Conservation (phyloP, 306 rosid species). For the Malus sieversii region DNA sequence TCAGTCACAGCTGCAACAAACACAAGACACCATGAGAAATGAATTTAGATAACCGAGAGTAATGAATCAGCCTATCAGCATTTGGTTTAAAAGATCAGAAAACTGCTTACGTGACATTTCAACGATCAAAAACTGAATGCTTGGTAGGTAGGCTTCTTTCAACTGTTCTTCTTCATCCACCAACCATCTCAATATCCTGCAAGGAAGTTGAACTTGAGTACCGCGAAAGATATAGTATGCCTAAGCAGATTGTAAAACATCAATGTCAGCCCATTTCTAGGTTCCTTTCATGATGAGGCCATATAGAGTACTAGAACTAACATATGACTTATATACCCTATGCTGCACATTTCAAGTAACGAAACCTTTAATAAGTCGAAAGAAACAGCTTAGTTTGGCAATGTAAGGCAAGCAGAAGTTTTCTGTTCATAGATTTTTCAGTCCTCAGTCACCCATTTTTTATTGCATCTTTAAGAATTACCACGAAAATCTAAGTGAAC, state of each 20-base stretch:
- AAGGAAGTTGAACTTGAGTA: slow-evolving; percentile 14
- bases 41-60: not conserved
- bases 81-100: slow-evolving; percentile 2
- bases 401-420: not conserved
- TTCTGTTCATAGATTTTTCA: not conserved
- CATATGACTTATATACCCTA: not conserved
- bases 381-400: slow-evolving; percentile 1
- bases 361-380: not conserved
- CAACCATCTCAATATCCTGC: slow-evolving; percentile 86
- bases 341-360: not conserved
- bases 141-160: slow-evolving; percentile 42
- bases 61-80: not conserved
- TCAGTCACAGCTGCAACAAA: slow-evolving; percentile 72
- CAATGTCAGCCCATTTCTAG: not conserved
- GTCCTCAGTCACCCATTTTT: not conserved
- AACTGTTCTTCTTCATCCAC: slow-evolving; percentile 60
- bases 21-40: not conserved
- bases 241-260: not conserved
- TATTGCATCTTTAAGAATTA: not conserved
- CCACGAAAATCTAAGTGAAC: not conserved
- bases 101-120: slow-evolving; percentile 85
- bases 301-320: not conserved
- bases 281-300: not conserved
- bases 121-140: slow-evolving; percentile 65
- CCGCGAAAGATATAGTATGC: not conserved